These are phyloP conservation scores for Neospermospora avenae DNA, from an alignment of 2,329 filamentous ascomycete genomes.

Conservation along the genomic window DNA sequence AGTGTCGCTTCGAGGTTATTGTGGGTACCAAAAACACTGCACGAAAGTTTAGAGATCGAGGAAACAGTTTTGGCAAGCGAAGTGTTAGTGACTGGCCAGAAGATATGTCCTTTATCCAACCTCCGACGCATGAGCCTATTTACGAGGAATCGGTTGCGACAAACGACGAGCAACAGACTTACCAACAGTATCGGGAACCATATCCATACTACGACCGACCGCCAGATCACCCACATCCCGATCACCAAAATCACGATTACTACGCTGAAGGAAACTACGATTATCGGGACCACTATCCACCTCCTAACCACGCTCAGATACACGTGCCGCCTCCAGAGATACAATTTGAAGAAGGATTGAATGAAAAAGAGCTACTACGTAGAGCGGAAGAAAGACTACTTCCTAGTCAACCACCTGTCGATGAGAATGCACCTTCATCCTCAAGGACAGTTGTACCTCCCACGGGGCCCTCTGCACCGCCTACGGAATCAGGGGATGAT, in stretches of 20 bases:
- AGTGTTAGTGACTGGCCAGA: conserved; percentile 21
- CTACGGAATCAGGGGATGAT: conserved; percentile 43
- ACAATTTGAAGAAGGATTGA: conserved; percentile 57
- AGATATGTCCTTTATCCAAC: conserved; percentile 18
- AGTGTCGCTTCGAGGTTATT: conserved; percentile 79
- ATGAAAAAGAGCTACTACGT: conserved; percentile 79
- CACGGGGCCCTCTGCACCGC: conserved; percentile 41
- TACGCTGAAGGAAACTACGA: conserved; percentile 16
- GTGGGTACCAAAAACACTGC: conserved; percentile 79
- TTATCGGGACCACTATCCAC: conserved; percentile 13
- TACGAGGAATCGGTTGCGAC: conserved; percentile 22
- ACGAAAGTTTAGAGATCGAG: conserved; percentile 30
- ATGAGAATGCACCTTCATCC: conserved; percentile 44
- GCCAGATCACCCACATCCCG: conserved; percentile 29
- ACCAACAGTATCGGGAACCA: conserved; percentile 28
- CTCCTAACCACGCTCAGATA: conserved; percentile 40
- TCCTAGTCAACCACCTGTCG: conserved; percentile 70
- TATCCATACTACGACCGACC: conserved; percentile 36
- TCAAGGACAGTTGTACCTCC: conserved; percentile 35
- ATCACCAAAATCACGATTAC: conserved; percentile 8
- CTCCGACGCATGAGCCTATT: conserved; percentile 21
- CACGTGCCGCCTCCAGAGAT: conserved; percentile 60
- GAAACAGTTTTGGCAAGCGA: conserved; percentile 18
- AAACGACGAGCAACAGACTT: conserved; percentile 8
- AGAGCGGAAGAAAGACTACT: conserved; percentile 75